Conservation (phyloP, 805 yeast species). For the Saccharomyces paradoxus region DNA sequence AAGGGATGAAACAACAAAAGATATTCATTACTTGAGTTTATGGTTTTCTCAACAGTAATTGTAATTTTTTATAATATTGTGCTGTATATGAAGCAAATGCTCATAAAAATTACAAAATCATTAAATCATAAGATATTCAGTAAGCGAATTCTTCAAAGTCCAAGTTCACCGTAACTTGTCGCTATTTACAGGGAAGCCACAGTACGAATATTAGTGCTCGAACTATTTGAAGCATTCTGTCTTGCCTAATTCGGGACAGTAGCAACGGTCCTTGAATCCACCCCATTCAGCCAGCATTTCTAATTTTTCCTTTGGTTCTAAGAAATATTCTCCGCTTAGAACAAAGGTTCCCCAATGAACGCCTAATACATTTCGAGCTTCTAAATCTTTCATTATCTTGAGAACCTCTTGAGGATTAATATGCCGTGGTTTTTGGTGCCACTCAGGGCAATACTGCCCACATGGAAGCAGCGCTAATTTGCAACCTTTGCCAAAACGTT, state of each 20-base stretch:
- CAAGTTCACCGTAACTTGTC: neutral
- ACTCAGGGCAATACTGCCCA: slow-evolving; percentile 90
- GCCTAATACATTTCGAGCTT: slow-evolving; percentile 62
- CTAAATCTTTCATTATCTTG: slow-evolving; percentile 54
- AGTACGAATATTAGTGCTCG: neutral
- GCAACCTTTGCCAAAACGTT: slow-evolving; percentile 51
- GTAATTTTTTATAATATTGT: neutral
- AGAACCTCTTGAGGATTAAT: slow-evolving; percentile 73
- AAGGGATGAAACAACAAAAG: neutral
- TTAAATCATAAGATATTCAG: neutral
- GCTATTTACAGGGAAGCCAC: neutral
- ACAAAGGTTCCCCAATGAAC: slow-evolving; percentile 97
- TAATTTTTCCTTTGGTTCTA: slow-evolving; percentile 69
- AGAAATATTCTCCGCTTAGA: slow-evolving; percentile 75
- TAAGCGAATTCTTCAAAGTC: neutral
- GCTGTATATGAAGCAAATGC: neutral
- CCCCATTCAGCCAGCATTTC: slow-evolving; percentile 39
- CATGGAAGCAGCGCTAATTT: slow-evolving; percentile 74
- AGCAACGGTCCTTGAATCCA: slow-evolving; percentile 32
- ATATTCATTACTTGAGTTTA: neutral
- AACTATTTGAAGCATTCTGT: slow-evolving; percentile 42
- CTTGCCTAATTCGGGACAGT: slow-evolving; percentile 68
- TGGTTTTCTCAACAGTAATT: neutral
- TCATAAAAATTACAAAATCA: neutral
- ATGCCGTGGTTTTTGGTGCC: slow-evolving; percentile 91